Evolutionary conservation across 345 rosid genomes (phyloP).

Genomic region (Eucalyptus curtisii): DNA sequence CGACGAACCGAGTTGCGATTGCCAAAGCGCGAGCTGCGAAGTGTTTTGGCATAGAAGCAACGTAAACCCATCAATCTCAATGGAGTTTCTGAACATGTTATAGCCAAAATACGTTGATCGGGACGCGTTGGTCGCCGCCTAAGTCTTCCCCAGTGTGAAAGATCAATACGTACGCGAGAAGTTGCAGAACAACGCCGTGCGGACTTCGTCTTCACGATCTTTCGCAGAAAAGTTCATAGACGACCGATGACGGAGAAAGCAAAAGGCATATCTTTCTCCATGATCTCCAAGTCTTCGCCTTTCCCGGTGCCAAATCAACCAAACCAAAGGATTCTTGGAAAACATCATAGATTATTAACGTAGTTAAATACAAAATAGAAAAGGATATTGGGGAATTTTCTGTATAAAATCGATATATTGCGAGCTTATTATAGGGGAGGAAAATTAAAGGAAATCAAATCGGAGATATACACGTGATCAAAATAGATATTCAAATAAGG

Average conservation of each 20-base stretch:
- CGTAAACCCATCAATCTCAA: not conserved
- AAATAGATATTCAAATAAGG: too few species aligned
- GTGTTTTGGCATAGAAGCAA: not conserved
- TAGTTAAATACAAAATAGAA: too few species aligned
- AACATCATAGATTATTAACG: not conserved
- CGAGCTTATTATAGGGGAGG: too few species aligned
- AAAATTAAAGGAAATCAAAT: too few species aligned
- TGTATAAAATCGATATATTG: too few species aligned
- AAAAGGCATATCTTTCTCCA: not conserved
- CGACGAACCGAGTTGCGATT: not conserved
- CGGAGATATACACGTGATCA: too few species aligned
- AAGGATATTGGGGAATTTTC: too few species aligned
- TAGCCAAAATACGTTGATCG: not conserved
- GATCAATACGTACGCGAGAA: not conserved
- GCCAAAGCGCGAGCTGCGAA: not conserved
- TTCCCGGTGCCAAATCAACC: not conserved
- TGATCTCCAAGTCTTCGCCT: not conserved
- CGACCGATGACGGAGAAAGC: not conserved
- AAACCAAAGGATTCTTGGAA: not conserved
- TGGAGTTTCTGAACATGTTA: not conserved
- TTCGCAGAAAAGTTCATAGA: not conserved
- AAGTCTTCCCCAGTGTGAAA: not conserved
- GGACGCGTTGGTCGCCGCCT: not conserved
- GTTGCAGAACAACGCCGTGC: not conserved
- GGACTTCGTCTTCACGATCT: not conserved